A percentile compares a stretch with the other conserved stretches of the same genome.
Conservation (phyloP, 306 rosid species). For the Mimosa bimucronata region DNA sequence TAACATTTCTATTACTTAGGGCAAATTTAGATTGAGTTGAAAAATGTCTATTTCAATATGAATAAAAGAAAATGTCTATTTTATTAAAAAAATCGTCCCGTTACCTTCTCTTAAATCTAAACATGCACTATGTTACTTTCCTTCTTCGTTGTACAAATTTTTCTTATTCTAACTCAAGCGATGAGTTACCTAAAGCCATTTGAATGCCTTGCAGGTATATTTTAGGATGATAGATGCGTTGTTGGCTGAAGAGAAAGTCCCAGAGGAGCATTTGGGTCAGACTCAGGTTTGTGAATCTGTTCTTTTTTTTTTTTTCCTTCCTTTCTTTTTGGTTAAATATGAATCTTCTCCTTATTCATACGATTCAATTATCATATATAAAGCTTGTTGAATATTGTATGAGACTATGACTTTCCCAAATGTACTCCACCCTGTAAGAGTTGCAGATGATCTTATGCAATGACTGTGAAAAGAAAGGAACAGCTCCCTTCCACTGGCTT, state of each 20-base stretch:
- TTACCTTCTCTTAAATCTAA: too few relatives aligned
- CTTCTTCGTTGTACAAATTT: constrained; percentile 15
- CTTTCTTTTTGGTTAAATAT: not conserved
- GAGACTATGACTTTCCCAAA: constrained; percentile 12
- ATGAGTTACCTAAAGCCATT: constrained; percentile 31
- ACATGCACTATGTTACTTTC: not conserved
- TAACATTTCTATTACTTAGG: too few relatives aligned
- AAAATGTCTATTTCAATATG: too few relatives aligned
- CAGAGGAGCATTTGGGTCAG: constrained; percentile 61
- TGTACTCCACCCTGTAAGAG: constrained; percentile 25
- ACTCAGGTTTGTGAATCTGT: constrained; percentile 63
- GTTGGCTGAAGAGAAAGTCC: constrained; percentile 75
- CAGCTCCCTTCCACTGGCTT: constrained; percentile 78
- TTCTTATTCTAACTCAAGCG: constrained; percentile 24
- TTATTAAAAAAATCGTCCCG: too few relatives aligned
- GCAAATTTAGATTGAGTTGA: too few relatives aligned
- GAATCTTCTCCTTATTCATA: constrained; percentile 16
- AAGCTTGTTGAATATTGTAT: constrained; percentile 12
- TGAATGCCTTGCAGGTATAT: constrained; percentile 63
- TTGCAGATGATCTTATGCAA: constrained; percentile 85
- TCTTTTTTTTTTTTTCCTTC: not conserved
- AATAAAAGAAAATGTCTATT: too few relatives aligned
- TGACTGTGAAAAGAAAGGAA: constrained; percentile 95
- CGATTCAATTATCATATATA: constrained; percentile 5
- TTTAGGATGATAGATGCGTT: constrained; percentile 80